A percentile compares a stretch with the other conserved stretches of the same genome.
Evolutionary conservation across 2,329 filamentous ascomycete species (phyloP).

Genomic region (Talaromyces pinophilus): DNA sequence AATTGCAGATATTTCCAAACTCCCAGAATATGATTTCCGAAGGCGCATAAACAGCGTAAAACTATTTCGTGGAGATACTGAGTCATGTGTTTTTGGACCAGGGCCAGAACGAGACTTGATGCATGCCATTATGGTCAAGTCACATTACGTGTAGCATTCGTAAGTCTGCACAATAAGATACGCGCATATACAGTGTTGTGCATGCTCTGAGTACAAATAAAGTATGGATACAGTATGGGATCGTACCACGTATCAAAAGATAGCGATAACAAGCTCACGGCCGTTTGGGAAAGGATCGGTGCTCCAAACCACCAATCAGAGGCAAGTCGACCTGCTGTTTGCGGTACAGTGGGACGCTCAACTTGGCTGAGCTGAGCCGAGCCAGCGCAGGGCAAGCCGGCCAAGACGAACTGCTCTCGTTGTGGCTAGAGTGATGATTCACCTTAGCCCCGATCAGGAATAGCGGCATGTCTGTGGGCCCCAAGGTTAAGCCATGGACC

Average conservation of each 20-base stretch:
- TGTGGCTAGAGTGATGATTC: neutral
- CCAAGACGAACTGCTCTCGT: conserved; percentile 14
- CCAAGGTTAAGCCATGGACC: neutral
- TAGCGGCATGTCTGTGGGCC: neutral
- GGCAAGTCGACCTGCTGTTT: neutral
- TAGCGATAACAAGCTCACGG: conserved; percentile 3
- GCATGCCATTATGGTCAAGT: neutral
- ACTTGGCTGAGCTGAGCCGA: neutral
- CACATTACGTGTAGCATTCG: neutral
- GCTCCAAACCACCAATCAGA: neutral
- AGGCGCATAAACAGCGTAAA: neutral
- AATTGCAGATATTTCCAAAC: neutral
- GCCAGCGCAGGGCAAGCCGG: neutral
- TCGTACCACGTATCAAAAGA: neutral
- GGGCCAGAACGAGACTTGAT: conserved; percentile 12
- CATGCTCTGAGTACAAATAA: neutral
- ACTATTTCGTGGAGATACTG: neutral
- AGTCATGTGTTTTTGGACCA: neutral
- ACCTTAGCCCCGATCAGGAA: neutral
- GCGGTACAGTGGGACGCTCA: neutral
- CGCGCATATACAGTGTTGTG: neutral
- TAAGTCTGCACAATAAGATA: neutral
- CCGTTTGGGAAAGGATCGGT: neutral
- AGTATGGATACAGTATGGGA: neutral
- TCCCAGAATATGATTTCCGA: neutral